These are phyloP conservation scores for Pestalotiopsis sp. DNA, from an alignment of 2,329 filamentous ascomycete genomes.

Conservation along the genomic window DNA sequence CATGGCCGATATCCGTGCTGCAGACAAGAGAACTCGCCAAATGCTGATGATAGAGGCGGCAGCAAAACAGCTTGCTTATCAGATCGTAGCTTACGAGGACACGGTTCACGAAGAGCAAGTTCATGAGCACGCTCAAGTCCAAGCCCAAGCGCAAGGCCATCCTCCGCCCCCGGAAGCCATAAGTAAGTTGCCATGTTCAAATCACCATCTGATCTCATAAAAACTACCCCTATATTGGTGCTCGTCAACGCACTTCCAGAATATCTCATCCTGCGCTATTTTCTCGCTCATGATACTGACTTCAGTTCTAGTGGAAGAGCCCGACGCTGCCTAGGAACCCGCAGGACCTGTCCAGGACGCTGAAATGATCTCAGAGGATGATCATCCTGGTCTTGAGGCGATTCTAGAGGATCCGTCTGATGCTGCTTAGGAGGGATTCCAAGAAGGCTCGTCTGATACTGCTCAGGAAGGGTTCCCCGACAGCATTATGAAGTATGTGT, in stretches of 20 bases:
- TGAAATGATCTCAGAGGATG: no score
- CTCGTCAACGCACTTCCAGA: no score
- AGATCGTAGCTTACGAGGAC: slow-evolving; percentile 55
- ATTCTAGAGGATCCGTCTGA: no score
- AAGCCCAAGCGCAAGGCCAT: slow-evolving; percentile 10
- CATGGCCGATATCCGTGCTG: slow-evolving; percentile 46
- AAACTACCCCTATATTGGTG: not conserved
- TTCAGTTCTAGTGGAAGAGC: slow-evolving; percentile 10
- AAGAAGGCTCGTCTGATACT: no score
- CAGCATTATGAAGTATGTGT: no score
- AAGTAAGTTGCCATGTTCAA: not conserved
- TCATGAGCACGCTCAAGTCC: slow-evolving; percentile 24
- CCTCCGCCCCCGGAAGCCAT: slow-evolving; percentile 15
- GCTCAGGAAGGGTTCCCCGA: no score
- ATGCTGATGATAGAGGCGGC: slow-evolving; percentile 56
- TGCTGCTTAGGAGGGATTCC: no score
- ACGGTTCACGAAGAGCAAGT: slow-evolving; percentile 31
- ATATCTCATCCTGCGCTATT: no score
- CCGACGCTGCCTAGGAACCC: slow-evolving; percentile 6
- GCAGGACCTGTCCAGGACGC: no score
- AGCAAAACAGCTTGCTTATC: slow-evolving; percentile 57
- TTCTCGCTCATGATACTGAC: not conserved
- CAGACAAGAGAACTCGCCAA: slow-evolving; percentile 47
- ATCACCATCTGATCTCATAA: not conserved
- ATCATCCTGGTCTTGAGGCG: no score